Evolutionary conservation across 2,329 filamentous ascomycete species (phyloP).

Genomic region (Cercospora zeae-maydis): DNA sequence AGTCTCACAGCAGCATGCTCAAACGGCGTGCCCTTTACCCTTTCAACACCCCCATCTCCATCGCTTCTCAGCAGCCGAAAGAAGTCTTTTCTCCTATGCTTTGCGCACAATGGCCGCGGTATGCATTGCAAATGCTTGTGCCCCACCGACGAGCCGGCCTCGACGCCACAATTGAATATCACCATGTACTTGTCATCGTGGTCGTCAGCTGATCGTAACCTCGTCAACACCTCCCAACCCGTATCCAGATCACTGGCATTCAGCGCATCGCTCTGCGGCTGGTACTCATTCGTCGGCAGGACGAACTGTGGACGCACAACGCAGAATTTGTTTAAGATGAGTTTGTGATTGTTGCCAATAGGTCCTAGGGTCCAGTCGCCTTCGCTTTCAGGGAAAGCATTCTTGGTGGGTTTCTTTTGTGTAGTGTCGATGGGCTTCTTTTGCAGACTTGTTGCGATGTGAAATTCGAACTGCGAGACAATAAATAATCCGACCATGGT

Average conservation of each 20-base stretch:
- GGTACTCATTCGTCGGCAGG: conserved; percentile 41
- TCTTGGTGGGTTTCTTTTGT: not conserved
- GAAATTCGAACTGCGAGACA: conserved; percentile 15
- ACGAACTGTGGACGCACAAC: conserved; percentile 39
- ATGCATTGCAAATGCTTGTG: conserved; percentile 49
- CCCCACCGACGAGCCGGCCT: conserved; percentile 43
- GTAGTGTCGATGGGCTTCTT: conserved; percentile 17
- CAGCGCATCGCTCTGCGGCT: conserved; percentile 40
- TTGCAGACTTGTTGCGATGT: conserved; percentile 15
- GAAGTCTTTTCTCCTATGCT: conserved; percentile 11
- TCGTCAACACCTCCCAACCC: conserved; percentile 38
- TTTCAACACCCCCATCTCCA: not conserved
- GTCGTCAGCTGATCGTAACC: conserved; percentile 17
- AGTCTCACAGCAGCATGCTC: not conserved
- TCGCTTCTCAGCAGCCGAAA: conserved; percentile 9
- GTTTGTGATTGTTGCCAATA: conserved; percentile 33
- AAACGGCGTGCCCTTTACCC: not conserved
- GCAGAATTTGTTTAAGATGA: conserved; percentile 41
- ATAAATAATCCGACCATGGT: not conserved
- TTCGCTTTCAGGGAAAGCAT: conserved; percentile 19
- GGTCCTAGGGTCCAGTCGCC: conserved; percentile 32
- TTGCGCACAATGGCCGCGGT: conserved; percentile 29
- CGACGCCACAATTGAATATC: conserved; percentile 47
- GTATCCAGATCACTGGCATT: conserved; percentile 38
- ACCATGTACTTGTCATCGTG: conserved; percentile 33